phyloP scores from a whole-genome alignment of 2,329 filamentous ascomycete species.

The Beauveria varroae region DNA sequence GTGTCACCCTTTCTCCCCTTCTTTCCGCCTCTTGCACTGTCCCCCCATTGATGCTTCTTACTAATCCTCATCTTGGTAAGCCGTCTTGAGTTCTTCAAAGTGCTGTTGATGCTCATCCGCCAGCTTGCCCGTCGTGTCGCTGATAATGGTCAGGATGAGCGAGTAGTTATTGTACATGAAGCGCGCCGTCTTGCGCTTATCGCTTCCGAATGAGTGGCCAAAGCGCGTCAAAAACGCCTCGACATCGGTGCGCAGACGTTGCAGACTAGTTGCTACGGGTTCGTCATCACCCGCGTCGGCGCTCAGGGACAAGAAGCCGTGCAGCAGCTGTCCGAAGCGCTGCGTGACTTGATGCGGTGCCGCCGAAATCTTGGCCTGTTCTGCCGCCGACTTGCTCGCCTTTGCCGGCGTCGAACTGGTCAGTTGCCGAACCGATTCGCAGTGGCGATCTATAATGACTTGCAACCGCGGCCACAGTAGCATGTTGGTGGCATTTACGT shows the following conservation, averaged over 20 bases:
- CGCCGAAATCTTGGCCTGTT: slow-evolving; percentile 57
- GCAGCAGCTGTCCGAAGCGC: slow-evolving; percentile 86
- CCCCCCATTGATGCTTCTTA: background rate
- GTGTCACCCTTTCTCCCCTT: background rate
- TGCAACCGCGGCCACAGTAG: slow-evolving; percentile 94
- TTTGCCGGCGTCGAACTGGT: slow-evolving; percentile 45
- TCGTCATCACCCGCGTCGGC: slow-evolving; percentile 88
- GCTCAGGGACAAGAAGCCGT: slow-evolving; percentile 75
- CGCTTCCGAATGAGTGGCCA: slow-evolving; percentile 63
- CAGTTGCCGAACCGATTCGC: slow-evolving; percentile 69
- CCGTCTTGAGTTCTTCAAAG: slow-evolving; percentile 60
- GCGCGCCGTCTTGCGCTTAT: slow-evolving; percentile 72
- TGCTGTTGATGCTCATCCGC: slow-evolving; percentile 67
- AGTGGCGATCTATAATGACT: slow-evolving; percentile 86
- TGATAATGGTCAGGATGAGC: slow-evolving; percentile 85
- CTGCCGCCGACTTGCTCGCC: slow-evolving; percentile 34
- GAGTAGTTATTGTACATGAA: slow-evolving; percentile 97
- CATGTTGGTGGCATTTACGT: slow-evolving; percentile 94
- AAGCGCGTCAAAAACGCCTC: slow-evolving; percentile 75
- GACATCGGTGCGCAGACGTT: slow-evolving; percentile 69
- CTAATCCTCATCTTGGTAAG: slow-evolving; percentile 40
- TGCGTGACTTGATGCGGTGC: slow-evolving; percentile 91
- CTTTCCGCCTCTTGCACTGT: background rate
- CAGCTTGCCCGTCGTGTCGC: slow-evolving; percentile 66
- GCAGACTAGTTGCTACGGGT: slow-evolving; percentile 75